Evolutionary conservation across 805 yeast genomes (phyloP).

Genomic region (Candida verbasci): DNA sequence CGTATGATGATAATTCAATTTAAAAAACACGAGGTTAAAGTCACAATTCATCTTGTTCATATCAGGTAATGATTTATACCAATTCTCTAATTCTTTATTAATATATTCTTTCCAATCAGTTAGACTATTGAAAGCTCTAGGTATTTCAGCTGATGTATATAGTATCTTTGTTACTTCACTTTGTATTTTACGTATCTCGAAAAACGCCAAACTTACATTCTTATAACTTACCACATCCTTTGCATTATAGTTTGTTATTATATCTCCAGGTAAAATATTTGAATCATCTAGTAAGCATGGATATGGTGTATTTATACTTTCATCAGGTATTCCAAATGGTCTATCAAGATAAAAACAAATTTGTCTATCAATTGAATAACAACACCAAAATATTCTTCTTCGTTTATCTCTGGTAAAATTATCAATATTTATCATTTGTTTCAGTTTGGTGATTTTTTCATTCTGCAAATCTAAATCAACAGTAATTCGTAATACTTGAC

Average conservation of each 20-base stretch:
- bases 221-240: conserved; percentile 59
- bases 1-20: conserved; percentile 74
- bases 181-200: conserved; percentile 68
- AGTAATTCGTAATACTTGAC: conserved; percentile 72
- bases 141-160: conserved; percentile 69
- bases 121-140: conserved; percentile 52
- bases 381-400: conserved; percentile 82
- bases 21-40: conserved; percentile 67
- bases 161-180: conserved; percentile 69
- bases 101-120: conserved; percentile 62
- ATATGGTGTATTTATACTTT: conserved; percentile 62
- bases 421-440: conserved; percentile 31
- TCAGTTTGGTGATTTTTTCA: conserved; percentile 36
- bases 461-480: conserved; percentile 83
- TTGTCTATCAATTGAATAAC: conserved; percentile 81
- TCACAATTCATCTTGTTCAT: conserved; percentile 63
- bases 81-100: conserved; percentile 47
- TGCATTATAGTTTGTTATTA: conserved; percentile 34
- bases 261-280: conserved; percentile 37
- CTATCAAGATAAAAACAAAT: conserved; percentile 82
- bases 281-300: conserved; percentile 78
- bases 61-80: conserved; percentile 63
- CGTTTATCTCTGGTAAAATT: conserved; percentile 64
- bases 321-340: conserved; percentile 87
- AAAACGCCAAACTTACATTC: conserved; percentile 60